These are phyloP conservation scores for Dothideomycetes sp. DNA, from an alignment of 2,329 filamentous ascomycete species.

Conservation along the genomic window DNA sequence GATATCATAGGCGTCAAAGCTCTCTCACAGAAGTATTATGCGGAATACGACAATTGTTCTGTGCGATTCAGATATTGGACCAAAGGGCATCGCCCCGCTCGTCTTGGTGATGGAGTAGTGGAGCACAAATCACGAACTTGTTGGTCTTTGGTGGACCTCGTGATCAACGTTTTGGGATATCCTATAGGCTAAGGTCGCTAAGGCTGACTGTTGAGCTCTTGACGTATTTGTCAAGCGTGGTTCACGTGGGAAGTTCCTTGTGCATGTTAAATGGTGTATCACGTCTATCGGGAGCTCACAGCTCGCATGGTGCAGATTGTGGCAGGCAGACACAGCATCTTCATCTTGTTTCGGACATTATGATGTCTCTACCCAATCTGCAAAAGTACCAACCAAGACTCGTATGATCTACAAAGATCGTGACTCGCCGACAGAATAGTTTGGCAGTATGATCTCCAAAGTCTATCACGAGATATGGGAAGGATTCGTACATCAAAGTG, in stretches of 20 bases:
- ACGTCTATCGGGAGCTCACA: conserved; percentile 28
- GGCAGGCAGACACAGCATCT: conserved; percentile 30
- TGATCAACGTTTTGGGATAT: background rate
- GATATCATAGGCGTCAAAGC: background rate
- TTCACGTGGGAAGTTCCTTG: conserved; percentile 33
- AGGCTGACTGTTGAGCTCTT: conserved; percentile 31
- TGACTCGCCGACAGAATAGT: conserved; percentile 29
- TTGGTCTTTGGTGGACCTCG: background rate
- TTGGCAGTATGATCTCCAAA: conserved; percentile 26
- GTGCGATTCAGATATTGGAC: background rate
- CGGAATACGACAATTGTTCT: background rate
- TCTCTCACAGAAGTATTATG: background rate
- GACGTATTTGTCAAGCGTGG: conserved; percentile 29
- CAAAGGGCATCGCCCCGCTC: background rate
- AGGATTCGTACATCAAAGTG: conserved; percentile 31
- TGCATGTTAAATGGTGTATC: conserved; percentile 32
- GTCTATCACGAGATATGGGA: conserved; percentile 28
- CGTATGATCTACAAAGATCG: conserved; percentile 34
- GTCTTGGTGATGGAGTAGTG: background rate
- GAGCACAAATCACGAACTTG: background rate
- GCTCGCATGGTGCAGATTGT: conserved; percentile 29
- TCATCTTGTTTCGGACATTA: conserved; percentile 33
- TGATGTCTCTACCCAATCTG: conserved; percentile 30
- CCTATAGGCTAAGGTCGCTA: conserved; percentile 23
- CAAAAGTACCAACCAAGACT: conserved; percentile 30